A percentile compares a stretch with the other conserved stretches of the same genome.
Evolutionary conservation across 2,329 filamentous ascomycete species (phyloP).

Genomic region (Fonsecaea monophora): DNA sequence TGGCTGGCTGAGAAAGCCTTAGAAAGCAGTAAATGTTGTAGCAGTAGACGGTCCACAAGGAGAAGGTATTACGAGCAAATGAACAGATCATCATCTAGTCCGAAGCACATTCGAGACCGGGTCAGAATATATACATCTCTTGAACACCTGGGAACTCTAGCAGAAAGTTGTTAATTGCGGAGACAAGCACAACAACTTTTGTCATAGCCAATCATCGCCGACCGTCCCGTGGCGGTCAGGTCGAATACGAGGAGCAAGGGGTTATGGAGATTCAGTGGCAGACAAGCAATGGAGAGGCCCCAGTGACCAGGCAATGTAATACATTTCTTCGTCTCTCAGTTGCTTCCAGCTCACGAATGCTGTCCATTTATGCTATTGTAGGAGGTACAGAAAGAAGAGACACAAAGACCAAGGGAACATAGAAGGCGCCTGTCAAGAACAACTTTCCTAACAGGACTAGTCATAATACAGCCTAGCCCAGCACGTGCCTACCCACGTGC

Average conservation of each 20-base stretch:
- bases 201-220: constrained; percentile 6
- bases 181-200: constrained; percentile 14
- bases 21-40: neutral
- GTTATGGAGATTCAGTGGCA: neutral
- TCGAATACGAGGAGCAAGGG: neutral
- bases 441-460: neutral
- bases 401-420: neutral
- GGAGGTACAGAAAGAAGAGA: neutral
- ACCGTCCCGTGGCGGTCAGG: neutral
- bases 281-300: neutral
- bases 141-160: neutral
- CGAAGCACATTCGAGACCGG: neutral
- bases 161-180: neutral
- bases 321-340: neutral
- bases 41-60: neutral
- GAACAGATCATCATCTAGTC: neutral
- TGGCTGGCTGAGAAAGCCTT: neutral
- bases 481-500: too few relatives aligned
- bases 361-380: neutral
- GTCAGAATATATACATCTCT: neutral
- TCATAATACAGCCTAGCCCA: too few relatives aligned
- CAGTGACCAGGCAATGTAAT: neutral
- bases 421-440: neutral
- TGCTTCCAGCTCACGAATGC: neutral
- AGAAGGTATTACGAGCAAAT: neutral